A percentile compares a stretch with the other conserved stretches of the same genome.
phyloP scores from a whole-genome alignment of 2,329 filamentous ascomycete genomes.

The Fusarium sp. region DNA sequence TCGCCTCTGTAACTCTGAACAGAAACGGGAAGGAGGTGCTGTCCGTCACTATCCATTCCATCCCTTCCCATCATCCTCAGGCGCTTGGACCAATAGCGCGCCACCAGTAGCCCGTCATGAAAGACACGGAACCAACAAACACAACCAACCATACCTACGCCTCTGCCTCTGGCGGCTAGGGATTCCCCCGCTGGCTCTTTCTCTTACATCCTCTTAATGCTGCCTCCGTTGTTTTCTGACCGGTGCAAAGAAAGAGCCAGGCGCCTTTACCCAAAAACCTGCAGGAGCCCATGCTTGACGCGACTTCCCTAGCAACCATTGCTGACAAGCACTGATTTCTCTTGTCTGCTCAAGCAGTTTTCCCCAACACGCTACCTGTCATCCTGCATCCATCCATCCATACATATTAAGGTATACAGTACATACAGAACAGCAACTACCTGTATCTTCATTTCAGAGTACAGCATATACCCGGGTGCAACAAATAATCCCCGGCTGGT shows the following conservation, averaged over 20 bases:
- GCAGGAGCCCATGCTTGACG: slow-evolving; percentile 11
- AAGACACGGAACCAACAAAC: slow-evolving; percentile 21
- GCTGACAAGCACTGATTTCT: background rate
- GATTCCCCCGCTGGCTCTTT: background rate
- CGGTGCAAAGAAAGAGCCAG: background rate
- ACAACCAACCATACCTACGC: slow-evolving; percentile 2
- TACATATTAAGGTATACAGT: background rate
- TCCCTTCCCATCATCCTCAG: slow-evolving; percentile 21
- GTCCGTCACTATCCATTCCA: background rate
- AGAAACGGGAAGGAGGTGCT: slow-evolving; percentile 2
- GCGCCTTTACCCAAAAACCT: background rate
- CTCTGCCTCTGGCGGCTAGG: slow-evolving; percentile 38
- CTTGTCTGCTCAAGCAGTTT: background rate
- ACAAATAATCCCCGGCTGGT: slow-evolving; percentile 6
- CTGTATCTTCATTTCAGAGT: background rate
- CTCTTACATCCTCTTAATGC: background rate
- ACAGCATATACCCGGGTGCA: background rate
- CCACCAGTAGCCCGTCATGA: slow-evolving; percentile 31
- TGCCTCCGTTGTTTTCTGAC: background rate
- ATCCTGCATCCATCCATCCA: background rate
- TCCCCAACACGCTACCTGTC: background rate
- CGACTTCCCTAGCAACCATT: slow-evolving; percentile 4
- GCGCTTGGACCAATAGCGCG: slow-evolving; percentile 42
- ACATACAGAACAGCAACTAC: background rate
- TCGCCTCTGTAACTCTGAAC: slow-evolving; percentile 1